phyloP scores from a whole-genome alignment of 1,284 basidiomycete genomes.

The Marasmius sp. region DNA sequence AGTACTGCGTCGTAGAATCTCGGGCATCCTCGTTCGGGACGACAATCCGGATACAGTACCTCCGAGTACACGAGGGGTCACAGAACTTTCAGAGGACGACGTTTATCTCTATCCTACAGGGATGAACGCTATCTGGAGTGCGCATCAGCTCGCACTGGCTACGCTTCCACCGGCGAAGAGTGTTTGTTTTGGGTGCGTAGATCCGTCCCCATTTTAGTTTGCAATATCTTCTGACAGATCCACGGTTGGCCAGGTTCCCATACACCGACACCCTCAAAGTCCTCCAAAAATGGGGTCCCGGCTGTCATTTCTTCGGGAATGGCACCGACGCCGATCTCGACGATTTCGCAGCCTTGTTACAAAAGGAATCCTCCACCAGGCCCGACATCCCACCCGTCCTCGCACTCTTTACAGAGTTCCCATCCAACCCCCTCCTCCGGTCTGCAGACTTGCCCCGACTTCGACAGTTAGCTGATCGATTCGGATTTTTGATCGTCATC shows the following conservation, averaged over 20 bases:
- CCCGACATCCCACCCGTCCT: slow-evolving; percentile 53
- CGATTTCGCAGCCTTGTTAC: slow-evolving; percentile 67
- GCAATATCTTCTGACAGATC: slow-evolving; percentile 3
- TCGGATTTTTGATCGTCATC: slow-evolving; percentile 86
- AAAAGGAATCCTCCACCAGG: slow-evolving; percentile 38
- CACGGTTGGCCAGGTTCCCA: slow-evolving; percentile 72
- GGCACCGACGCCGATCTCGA: slow-evolving; percentile 81
- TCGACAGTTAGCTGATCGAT: slow-evolving; percentile 81
- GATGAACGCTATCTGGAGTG: slow-evolving; percentile 93
- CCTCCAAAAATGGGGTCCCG: slow-evolving; percentile 95
- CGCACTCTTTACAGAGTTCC: slow-evolving; percentile 86
- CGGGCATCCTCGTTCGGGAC: slow-evolving; percentile 79
- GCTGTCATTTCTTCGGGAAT: slow-evolving; percentile 87
- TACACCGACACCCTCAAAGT: slow-evolving; percentile 98
- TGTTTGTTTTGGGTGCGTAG: slow-evolving; percentile 84
- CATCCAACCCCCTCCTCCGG: slow-evolving; percentile 91
- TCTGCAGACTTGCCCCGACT: slow-evolving; percentile 82
- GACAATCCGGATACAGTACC: slow-evolving; percentile 37
- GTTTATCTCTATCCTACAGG: slow-evolving; percentile 88
- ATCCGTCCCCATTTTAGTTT: neutral
- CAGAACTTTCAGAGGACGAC: slow-evolving; percentile 76
- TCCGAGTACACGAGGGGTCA: slow-evolving; percentile 60
- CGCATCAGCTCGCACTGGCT: slow-evolving; percentile 73
- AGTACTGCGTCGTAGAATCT: slow-evolving; percentile 85
- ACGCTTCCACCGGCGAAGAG: slow-evolving; percentile 69